phyloP scores from a whole-genome alignment of 805 yeast species.

The Cephaloascus fragrans region DNA sequence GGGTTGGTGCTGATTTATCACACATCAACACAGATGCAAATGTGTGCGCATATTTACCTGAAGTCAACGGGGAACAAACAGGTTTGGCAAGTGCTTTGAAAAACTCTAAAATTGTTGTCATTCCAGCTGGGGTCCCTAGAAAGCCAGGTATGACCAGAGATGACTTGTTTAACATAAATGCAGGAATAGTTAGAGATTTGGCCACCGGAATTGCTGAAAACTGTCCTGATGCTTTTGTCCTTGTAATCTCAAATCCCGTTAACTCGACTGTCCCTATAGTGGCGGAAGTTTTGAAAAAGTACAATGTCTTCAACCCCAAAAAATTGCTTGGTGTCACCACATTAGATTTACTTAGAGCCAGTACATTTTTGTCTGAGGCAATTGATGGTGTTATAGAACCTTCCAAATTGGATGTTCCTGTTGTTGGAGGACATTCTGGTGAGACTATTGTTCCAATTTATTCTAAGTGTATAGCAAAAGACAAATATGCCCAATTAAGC shows the following conservation, averaged over 20 bases:
- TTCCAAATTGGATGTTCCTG: constrained; percentile 55
- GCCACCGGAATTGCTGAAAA: constrained; percentile 64
- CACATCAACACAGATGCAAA: constrained; percentile 67
- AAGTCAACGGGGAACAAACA: constrained; percentile 34
- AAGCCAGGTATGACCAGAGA: constrained; percentile 95
- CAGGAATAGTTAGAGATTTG: constrained; percentile 65
- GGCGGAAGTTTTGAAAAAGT: constrained; percentile 63
- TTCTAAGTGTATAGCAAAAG: constrained; percentile 31
- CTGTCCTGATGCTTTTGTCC: constrained; percentile 68
- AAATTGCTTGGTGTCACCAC: constrained; percentile 84
- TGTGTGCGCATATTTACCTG: constrained; percentile 54
- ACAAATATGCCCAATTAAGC: constrained; percentile 22
- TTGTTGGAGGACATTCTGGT: constrained; percentile 93
- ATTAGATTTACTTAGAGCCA: constrained; percentile 80
- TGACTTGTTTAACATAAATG: constrained; percentile 77
- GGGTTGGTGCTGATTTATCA: constrained; percentile 82
- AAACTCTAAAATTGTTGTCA: constrained; percentile 38
- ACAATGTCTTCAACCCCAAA: constrained; percentile 59
- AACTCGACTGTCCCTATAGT: constrained; percentile 90
- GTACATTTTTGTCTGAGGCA: constrained; percentile 58
- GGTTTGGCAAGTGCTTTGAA: constrained; percentile 34
- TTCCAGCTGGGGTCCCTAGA: constrained; percentile 89
- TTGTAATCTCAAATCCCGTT: constrained; percentile 88
- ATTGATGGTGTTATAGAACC: constrained; percentile 24
- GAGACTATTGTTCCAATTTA: constrained; percentile 87